Evolutionary conservation across 352 stramenopile genomes (phyloP).

Genomic region (Phytophthora pini): DNA sequence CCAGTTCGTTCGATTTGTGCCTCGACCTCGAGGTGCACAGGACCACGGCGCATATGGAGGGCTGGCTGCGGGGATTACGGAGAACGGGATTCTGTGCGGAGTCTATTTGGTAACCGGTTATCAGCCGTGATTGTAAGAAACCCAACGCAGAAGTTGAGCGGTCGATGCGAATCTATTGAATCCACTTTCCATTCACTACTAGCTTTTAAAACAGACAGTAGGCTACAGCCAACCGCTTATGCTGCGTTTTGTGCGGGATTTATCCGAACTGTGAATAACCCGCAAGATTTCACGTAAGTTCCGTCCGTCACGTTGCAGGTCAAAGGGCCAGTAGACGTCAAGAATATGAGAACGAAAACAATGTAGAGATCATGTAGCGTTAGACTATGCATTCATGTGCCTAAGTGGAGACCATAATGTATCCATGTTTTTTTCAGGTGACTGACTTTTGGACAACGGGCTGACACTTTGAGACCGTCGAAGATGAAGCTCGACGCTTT

Average conservation of each 20-base stretch:
- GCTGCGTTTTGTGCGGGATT: no score
- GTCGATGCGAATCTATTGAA: no score
- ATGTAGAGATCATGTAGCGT: background rate
- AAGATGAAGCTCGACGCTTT: conserved; percentile 30
- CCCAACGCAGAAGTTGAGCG: no score
- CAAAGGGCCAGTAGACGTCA: conserved; percentile 35
- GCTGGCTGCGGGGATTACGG: background rate
- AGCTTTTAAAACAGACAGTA: no score
- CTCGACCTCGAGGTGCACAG: background rate
- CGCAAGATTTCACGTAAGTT: background rate
- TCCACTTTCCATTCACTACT: no score
- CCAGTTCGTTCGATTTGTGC: conserved; percentile 13
- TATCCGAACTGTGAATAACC: no score
- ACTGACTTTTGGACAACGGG: background rate
- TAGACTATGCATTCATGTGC: no score
- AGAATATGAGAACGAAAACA: no score
- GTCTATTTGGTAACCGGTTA: background rate
- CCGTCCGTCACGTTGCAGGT: conserved; percentile 60
- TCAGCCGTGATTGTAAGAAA: background rate
- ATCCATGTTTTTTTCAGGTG: conserved; percentile 15
- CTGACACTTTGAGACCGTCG: conserved; percentile 3
- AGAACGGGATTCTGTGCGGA: background rate
- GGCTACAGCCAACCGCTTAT: no score
- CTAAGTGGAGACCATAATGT: background rate
- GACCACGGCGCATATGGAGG: background rate